These are phyloP conservation scores for Leccinum subrobustum DNA, from an alignment of 1,284 basidiomycete species.

Conservation along the genomic window DNA sequence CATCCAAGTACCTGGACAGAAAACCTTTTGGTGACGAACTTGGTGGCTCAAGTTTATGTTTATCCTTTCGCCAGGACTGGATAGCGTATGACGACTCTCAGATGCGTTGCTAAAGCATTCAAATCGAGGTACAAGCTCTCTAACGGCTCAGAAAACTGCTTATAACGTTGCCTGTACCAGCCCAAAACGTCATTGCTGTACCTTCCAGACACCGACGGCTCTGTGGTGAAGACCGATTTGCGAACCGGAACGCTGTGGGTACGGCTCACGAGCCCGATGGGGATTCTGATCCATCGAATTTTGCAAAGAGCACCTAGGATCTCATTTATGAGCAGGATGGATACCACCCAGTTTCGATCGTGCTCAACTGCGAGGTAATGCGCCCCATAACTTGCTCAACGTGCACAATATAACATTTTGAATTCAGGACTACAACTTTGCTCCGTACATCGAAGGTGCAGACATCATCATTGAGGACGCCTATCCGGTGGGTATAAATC, in stretches of 20 bases:
- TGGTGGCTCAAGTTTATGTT: background rate
- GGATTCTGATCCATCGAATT: constrained; percentile 57
- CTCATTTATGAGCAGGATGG: constrained; percentile 65
- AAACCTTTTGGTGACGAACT: background rate
- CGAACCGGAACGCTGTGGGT: constrained; percentile 29
- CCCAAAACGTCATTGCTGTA: constrained; percentile 27
- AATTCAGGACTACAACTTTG: constrained; percentile 55
- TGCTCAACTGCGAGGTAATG: constrained; percentile 61
- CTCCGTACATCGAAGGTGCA: constrained; percentile 54
- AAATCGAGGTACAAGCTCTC: constrained; percentile 1
- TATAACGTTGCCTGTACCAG: constrained; percentile 28
- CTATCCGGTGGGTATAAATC: constrained; percentile 33
- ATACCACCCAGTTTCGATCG: constrained; percentile 74
- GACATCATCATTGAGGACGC: constrained; percentile 49
- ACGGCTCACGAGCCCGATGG: constrained; percentile 69
- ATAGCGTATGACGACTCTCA: background rate
- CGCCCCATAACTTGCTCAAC: accelerated
- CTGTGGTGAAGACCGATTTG: constrained; percentile 36
- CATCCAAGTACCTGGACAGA: background rate
- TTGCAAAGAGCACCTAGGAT: constrained; percentile 53
- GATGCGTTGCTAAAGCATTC: background rate
- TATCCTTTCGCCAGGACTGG: background rate
- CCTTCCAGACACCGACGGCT: constrained; percentile 27
- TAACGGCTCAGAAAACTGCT: constrained; percentile 17
- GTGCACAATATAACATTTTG: background rate